Base-by-base conservation (phyloP, 2,329 filamentous ascomycete species). In the Aureobasidium sp. region DNA sequence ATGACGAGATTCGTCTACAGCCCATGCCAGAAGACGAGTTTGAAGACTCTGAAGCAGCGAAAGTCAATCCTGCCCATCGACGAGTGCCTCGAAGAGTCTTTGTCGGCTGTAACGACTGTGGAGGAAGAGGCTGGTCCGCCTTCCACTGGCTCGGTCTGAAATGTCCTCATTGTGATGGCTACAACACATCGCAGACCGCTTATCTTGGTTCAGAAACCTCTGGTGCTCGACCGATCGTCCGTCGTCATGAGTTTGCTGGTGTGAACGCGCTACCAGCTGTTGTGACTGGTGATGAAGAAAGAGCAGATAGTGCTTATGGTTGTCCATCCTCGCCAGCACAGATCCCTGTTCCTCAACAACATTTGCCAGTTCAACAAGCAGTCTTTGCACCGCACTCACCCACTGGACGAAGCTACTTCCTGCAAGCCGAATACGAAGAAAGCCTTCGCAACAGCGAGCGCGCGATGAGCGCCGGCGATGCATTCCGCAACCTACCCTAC, bases 131-230 rank as follows among this genome's bases (percentile, higher is more conserved):
- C 64, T 88, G 89, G 25, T 91, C 94, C 25, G 83, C 84, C 34
- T 99, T 95, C 72, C 94, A 99, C 75, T 99, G 94, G 91, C 79
- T 97, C 5, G 94, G 94, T 0, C 79, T 96, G 49, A 96, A 96
- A 74, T 99, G 94, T 72, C 86, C 79, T 52, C 75, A 81, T 68
- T 86, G 79, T 68, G 79, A 80, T 63, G 78, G 78, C 20, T 81
- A 80, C 72, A 81, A 81, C 64, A 81, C 79, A 11, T 79, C 77
- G 55, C 78, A 80, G 64, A 71, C 80, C 58, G 75, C 76, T 0
- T 75, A 78, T 0, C 68, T 79, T 15, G 76, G 75, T 36, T 67
- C 69, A 29, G 71, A 73, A 39, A 72, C 69, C 0, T 53, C 67
- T 66, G 36, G 65, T 65, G 29, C 64, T 58, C 48, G 42, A 42